phyloP scores from a whole-genome alignment of 805 yeast species.

The Torulaspora franciscae region DNA sequence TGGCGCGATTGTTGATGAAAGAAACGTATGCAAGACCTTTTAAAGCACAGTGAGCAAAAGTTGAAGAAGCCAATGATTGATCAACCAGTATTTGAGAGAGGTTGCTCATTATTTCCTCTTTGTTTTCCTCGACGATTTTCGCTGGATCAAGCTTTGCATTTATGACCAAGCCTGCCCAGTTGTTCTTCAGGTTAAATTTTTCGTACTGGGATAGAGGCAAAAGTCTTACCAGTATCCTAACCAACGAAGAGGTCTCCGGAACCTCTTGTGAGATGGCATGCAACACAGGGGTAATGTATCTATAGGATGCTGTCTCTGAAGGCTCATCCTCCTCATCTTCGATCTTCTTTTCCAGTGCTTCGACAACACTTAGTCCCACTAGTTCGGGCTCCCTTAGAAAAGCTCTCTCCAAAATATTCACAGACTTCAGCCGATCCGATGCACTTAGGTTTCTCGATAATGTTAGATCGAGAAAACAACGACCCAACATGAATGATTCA shows the following conservation, averaged over 20 bases:
- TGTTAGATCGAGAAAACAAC: slow-evolving; percentile 46
- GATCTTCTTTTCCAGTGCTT: slow-evolving; percentile 38
- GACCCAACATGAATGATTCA: slow-evolving; percentile 35
- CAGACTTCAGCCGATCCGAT: slow-evolving; percentile 36
- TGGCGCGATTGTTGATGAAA: slow-evolving; percentile 54
- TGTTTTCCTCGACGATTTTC: slow-evolving; percentile 39
- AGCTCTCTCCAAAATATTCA: slow-evolving; percentile 32
- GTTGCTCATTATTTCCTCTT: slow-evolving; percentile 20
- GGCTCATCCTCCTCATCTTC: slow-evolving; percentile 16
- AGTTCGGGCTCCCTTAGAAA: slow-evolving; percentile 37
- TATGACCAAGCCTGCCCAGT: slow-evolving; percentile 77
- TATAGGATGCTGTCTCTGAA: slow-evolving; percentile 26
- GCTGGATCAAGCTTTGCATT: slow-evolving; percentile 63
- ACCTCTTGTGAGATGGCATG: slow-evolving; percentile 36
- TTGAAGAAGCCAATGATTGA: slow-evolving; percentile 17
- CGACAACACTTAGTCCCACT: slow-evolving; percentile 43
- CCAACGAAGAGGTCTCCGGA: slow-evolving; percentile 26
- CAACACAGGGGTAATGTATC: slow-evolving; percentile 37
- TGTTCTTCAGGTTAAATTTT: slow-evolving; percentile 40
- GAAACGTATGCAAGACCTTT: slow-evolving; percentile 48
- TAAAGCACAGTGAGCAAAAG: slow-evolving; percentile 43
- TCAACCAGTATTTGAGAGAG: slow-evolving; percentile 21
- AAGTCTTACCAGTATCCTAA: slow-evolving; percentile 37
- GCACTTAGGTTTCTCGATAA: slow-evolving; percentile 40
- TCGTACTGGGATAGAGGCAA: slow-evolving; percentile 45